Conservation (phyloP, 2,329 filamentous ascomycete species). For the Colletotrichum somersetense region DNA sequence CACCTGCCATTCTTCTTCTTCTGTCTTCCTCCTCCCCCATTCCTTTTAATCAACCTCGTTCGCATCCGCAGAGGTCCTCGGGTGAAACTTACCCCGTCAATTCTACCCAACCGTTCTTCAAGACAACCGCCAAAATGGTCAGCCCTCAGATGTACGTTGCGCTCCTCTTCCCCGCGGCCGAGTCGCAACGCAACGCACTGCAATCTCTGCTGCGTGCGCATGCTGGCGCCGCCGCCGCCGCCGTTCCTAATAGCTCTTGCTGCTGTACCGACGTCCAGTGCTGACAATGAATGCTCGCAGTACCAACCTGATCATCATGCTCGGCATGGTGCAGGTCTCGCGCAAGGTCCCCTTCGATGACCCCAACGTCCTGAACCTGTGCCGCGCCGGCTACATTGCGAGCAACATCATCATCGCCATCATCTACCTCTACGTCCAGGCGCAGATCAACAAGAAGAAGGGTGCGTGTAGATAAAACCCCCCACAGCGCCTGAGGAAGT, state of each 20-base stretch:
- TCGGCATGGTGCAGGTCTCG: conserved; percentile 97
- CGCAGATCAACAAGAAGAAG: conserved; percentile 95
- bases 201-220: conserved; percentile 5
- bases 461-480: conserved; percentile 65
- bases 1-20: conserved; percentile 22
- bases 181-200: conserved; percentile 10
- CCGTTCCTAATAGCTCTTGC: not conserved
- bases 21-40: not conserved
- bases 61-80: conserved; percentile 19
- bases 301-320: conserved; percentile 93
- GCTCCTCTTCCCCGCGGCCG: not conserved
- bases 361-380: conserved; percentile 69
- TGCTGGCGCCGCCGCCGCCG: not conserved
- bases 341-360: conserved; percentile 97
- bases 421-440: conserved; percentile 88
- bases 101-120: not conserved
- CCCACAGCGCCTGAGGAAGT: not conserved
- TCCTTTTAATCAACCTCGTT: not conserved
- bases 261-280: not conserved
- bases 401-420: conserved; percentile 85
- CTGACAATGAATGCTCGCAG: conserved; percentile 61
- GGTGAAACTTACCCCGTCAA: not conserved
- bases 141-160: conserved; percentile 47
- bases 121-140: conserved; percentile 45
- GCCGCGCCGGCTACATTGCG: conserved; percentile 66